phyloP scores from a whole-genome alignment of 78 protist species.

The Thecamonas trahens region DNA sequence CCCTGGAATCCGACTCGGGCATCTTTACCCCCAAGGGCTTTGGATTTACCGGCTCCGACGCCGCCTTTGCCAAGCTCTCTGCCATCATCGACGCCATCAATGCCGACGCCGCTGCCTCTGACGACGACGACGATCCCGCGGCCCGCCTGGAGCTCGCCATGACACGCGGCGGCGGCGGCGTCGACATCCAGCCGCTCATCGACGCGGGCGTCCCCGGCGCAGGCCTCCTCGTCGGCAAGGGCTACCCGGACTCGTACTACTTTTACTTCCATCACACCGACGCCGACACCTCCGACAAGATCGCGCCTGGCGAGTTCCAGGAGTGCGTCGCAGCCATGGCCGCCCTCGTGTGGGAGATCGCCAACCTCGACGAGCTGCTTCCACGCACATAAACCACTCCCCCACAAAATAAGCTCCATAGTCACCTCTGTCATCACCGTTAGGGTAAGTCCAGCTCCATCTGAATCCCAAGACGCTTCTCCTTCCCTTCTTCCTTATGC shows the following conservation, averaged over 20 bases:
- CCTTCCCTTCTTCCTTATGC: no score
- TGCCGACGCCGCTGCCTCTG: no score
- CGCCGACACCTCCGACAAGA: slow-evolving; percentile 56
- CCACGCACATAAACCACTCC: background rate
- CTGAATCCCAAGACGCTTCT: no score
- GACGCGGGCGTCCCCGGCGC: background rate
- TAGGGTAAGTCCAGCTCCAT: no score
- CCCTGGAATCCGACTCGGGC: slow-evolving; percentile 60
- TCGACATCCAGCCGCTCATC: background rate
- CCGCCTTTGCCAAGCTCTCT: background rate
- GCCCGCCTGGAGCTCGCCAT: background rate
- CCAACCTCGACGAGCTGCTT: background rate
- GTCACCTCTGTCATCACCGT: no score
- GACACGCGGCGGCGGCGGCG: background rate
- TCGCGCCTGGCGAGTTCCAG: slow-evolving; percentile 25
- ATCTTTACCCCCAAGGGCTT: slow-evolving; percentile 28
- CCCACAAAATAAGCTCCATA: no score
- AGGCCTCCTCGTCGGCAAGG: no score
- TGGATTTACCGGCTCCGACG: slow-evolving; percentile 17
- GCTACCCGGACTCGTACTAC: slow-evolving; percentile 7
- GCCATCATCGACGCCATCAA: background rate
- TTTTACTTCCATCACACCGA: slow-evolving; percentile 68
- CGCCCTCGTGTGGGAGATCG: slow-evolving; percentile 26
- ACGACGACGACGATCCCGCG: background rate
- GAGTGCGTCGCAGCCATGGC: slow-evolving; percentile 51